Evolutionary conservation across 768 basidiomycete species (phyloP).

Genomic region (Lentinula sp.): DNA sequence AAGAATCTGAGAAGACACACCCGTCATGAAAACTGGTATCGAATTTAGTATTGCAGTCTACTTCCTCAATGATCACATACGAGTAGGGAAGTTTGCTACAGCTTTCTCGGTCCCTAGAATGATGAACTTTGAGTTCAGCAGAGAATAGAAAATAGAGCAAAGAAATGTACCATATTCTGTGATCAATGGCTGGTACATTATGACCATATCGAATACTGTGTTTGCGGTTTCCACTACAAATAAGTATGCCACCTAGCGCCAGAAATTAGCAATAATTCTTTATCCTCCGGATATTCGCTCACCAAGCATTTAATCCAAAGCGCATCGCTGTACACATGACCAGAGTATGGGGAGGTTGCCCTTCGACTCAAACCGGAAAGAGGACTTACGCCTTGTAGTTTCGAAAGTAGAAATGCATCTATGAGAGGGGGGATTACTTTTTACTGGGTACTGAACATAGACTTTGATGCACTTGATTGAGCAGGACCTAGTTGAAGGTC

Average conservation of each 20-base stretch:
- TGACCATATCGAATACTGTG: conserved; percentile 36
- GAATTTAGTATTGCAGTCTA: background rate
- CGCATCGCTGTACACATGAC: conserved; percentile 26
- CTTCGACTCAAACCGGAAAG: background rate
- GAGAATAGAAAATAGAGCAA: background rate
- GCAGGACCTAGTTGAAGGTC: background rate
- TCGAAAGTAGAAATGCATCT: conserved; percentile 2
- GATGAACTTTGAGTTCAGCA: no score
- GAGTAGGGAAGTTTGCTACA: conserved; percentile 23
- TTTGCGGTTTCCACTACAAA: conserved; percentile 38
- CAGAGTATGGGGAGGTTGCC: no score
- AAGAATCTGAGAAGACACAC: conserved; percentile 7
- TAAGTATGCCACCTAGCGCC: conserved; percentile 30
- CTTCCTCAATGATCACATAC: conserved; percentile 4
- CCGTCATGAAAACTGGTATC: conserved; percentile 19
- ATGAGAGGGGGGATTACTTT: background rate
- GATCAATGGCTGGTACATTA: conserved; percentile 44
- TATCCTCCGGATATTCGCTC: conserved; percentile 3
- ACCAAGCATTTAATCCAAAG: conserved; percentile 36
- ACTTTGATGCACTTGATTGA: background rate
- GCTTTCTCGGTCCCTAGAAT: conserved; percentile 24
- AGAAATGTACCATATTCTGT: conserved; percentile 26
- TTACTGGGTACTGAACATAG: background rate
- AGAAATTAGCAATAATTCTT: background rate
- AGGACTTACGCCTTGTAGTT: conserved; percentile 5